Evolutionary conservation across 805 yeast genomes (phyloP), one percentile per base, ranked within the genome.

Genomic region (Torulaspora delbrueckii): DNA sequence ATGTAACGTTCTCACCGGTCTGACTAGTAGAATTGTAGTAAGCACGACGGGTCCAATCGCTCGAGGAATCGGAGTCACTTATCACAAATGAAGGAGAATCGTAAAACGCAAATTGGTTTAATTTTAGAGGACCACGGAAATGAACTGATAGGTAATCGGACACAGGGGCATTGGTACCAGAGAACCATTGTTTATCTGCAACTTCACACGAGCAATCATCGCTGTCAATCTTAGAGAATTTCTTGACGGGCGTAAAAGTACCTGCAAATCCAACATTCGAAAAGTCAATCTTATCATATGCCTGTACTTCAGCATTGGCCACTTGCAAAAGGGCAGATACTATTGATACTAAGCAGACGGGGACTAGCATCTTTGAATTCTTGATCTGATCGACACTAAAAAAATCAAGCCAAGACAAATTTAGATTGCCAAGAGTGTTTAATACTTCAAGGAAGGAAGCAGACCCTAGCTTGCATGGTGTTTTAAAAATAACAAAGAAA

Each of bases 81-180:
- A 60, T 52, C 37, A 46, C 56, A 52, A 69, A 80, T 24, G 66
- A 59, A 3, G 69, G 69, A 12, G 81, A 54, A n/a, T 72, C 71
- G 59, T 81, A 84, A 54, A 69, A 80, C 4, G 79, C 90, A 59
- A 84, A 84, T 53, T 77, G 71, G 46, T 68, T 69, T 54, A 84
- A 69, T 8, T 69, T 64, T 48, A 84, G 64, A 3, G 93, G 93
- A 27, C 93, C 93, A 66, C 93, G 77, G 62, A 84, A 76, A 60
- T 84, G 93, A 8, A 84, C 89, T 1, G 88, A 79, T 9, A 84
- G 69, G 52, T 79, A 86, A 45, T 74, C 81, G 53, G 81, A 66
- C 31, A 83, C 56, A 1, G 93, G 93, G 12, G 88, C 70, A 59
- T 81, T 81, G 4, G 78, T 43, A 19, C 91, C 90, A 8, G 73